phyloP scores from a whole-genome alignment of 2,329 filamentous ascomycete species.

The Cryphonectria naterciae region DNA sequence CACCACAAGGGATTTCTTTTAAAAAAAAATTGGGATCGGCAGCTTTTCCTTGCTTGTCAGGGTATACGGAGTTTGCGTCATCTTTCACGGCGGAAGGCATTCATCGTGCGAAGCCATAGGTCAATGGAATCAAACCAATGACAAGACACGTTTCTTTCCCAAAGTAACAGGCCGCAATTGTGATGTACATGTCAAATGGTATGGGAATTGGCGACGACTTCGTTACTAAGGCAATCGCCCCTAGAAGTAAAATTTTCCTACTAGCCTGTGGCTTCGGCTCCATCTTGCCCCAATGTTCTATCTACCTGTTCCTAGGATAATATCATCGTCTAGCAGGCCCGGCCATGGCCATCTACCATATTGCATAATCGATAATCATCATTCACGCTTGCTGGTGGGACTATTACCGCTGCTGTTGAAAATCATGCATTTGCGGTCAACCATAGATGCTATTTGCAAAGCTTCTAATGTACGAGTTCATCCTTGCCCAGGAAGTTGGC shows the following conservation, averaged over 20 bases:
- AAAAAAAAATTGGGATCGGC: conserved; percentile 30
- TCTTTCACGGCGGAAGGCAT: conserved; percentile 23
- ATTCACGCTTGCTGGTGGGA: not conserved
- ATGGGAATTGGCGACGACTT: not conserved
- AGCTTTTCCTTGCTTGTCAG: conserved; percentile 29
- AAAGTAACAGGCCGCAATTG: not conserved
- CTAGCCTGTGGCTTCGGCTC: not conserved
- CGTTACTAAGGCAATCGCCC: not conserved
- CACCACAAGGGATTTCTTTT: not conserved
- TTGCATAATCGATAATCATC: not conserved
- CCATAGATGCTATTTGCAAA: conserved; percentile 13
- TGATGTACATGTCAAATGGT: not conserved
- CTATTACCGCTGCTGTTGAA: conserved; percentile 3
- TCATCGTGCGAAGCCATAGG: conserved; percentile 24
- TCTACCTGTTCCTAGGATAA: not conserved
- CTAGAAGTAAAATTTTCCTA: too few relatives aligned
- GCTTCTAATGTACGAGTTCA: conserved; percentile 56
- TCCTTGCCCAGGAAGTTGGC: conserved; percentile 77
- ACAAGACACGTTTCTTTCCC: conserved; percentile 30
- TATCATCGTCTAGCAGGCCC: not conserved
- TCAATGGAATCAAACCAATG: conserved; percentile 31
- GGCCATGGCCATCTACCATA: not conserved
- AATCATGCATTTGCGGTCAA: conserved; percentile 15
- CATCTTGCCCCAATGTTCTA: not conserved
- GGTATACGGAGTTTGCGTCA: conserved; percentile 31